These are phyloP conservation scores for Suillus cothurnatus DNA, from an alignment of 768 basidiomycete genomes.

Conservation along the genomic window DNA sequence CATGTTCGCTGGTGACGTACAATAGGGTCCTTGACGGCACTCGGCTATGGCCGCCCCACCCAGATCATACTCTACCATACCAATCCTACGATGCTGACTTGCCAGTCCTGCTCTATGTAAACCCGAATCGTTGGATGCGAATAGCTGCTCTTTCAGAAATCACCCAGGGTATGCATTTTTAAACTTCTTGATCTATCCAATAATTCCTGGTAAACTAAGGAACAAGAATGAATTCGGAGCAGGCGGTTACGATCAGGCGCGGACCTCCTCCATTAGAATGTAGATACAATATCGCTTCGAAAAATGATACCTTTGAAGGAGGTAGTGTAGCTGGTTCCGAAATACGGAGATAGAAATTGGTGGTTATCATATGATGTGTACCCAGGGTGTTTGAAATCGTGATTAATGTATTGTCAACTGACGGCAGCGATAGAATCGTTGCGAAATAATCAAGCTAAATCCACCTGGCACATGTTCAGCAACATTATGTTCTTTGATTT, in stretches of 20 bases:
- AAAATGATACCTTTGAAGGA: neutral
- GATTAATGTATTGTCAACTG: constrained; percentile 11
- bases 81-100: neutral
- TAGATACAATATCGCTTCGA: neutral
- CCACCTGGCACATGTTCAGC: constrained; percentile 45
- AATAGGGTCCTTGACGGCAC: constrained; percentile 25
- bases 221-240: neutral
- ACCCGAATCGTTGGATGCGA: neutral
- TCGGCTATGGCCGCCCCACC: constrained; percentile 11
- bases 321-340: neutral
- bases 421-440: constrained; percentile 9
- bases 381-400: constrained; percentile 4
- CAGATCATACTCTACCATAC: neutral
- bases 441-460: constrained; percentile 39
- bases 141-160: neutral
- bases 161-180: neutral
- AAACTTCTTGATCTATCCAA: neutral
- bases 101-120: neutral
- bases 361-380: neutral
- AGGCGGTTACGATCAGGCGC: neutral
- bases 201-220: neutral
- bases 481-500: constrained; percentile 19
- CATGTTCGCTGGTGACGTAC: constrained; percentile 25
- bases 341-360: neutral
- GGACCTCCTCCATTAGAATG: neutral